phyloP scores from a whole-genome alignment of 1,139 yeast species.

The Kazachstania sp. region DNA sequence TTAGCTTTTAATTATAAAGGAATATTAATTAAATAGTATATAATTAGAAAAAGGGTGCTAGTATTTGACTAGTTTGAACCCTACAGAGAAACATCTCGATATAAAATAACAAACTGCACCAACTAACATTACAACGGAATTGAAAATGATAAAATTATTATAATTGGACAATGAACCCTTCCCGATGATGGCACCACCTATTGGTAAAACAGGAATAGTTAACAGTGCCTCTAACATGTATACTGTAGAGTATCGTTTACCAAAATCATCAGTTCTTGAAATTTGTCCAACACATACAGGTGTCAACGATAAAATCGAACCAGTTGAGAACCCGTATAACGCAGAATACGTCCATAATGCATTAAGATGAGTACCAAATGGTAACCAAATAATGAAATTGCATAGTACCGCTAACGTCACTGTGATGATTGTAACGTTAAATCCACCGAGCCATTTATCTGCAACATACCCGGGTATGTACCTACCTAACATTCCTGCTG shows the following conservation, averaged over 20 bases:
- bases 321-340: constrained; percentile 32
- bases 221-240: constrained; percentile 40
- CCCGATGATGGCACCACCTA: constrained; percentile 45
- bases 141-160: constrained; percentile 27
- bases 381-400: constrained; percentile 30
- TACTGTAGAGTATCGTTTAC: constrained; percentile 42
- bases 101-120: constrained; percentile 24
- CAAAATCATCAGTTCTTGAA: constrained; percentile 41
- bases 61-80: constrained; percentile 23
- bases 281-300: constrained; percentile 47
- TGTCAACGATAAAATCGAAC: constrained; percentile 36
- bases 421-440: constrained; percentile 44
- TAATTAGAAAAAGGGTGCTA: not conserved
- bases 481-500: constrained; percentile 52
- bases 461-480: constrained; percentile 46
- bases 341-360: constrained; percentile 32
- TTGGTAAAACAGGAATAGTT: constrained; percentile 40
- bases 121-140: constrained; percentile 21
- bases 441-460: constrained; percentile 48
- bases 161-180: constrained; percentile 28
- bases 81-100: constrained; percentile 35
- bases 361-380: constrained; percentile 29
- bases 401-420: constrained; percentile 36
- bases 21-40: not conserved
- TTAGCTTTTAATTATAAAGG: too few relatives aligned